Percentiles rank a stretch among this genome's conserved stretches.
Evolutionary conservation across 2,329 filamentous ascomycete species (phyloP).

Genomic region (Monascus ruber): DNA sequence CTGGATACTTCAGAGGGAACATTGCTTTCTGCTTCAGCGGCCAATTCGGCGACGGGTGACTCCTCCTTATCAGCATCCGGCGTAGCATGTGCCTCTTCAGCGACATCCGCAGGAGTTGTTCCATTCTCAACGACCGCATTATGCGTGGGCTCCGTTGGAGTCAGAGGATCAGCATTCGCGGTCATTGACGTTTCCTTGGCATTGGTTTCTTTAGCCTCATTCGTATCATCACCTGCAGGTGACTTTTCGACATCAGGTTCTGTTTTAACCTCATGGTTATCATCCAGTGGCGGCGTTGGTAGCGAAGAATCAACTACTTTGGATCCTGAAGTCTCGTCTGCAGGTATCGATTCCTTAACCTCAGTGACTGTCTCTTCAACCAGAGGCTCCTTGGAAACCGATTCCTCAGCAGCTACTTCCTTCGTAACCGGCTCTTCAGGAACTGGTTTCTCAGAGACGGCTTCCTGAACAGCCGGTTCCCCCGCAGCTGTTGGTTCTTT

Average conservation of each 20-base stretch:
- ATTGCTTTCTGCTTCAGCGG: constrained; percentile 2
- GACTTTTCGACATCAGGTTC: background rate
- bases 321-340: background rate
- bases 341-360: background rate
- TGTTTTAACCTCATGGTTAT: background rate
- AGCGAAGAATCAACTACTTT: constrained; percentile 2
- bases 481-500: background rate
- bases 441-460: background rate
- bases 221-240: background rate
- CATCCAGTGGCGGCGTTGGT: constrained; percentile 1
- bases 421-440: background rate
- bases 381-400: constrained; percentile 1
- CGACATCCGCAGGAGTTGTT: too few species aligned
- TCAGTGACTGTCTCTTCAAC: background rate
- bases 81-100: too few species aligned
- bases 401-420: background rate
- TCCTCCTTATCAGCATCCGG: background rate
- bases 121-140: background rate
- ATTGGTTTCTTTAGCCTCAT: background rate
- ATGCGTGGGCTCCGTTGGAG: background rate
- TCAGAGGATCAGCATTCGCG: background rate
- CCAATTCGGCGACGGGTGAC: background rate
- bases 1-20: constrained; percentile 1
- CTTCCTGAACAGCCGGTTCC: background rate
- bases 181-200: background rate